Evolutionary conservation across 2,329 filamentous ascomycete genomes (phyloP).

Genomic region (Didymella lethalis): DNA sequence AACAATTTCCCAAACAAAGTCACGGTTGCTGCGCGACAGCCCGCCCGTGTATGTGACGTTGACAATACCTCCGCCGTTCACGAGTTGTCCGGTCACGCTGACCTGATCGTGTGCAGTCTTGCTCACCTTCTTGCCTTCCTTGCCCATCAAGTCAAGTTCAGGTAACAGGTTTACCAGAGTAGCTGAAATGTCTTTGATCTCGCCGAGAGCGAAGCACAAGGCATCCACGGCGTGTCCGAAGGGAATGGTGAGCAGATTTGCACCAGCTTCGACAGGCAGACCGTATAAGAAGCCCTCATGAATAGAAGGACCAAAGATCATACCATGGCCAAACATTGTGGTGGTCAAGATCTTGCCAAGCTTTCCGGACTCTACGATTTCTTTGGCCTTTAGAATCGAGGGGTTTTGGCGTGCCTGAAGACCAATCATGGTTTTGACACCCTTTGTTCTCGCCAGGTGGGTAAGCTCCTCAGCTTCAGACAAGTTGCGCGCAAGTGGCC

Average conservation of each 20-base stretch:
- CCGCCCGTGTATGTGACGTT: conserved; percentile 36
- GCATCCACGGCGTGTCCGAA: conserved; percentile 49
- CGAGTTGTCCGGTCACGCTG: conserved; percentile 33
- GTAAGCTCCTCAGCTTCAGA: conserved; percentile 55
- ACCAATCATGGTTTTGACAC: conserved; percentile 57
- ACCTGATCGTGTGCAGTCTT: conserved; percentile 44
- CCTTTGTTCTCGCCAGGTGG: conserved; percentile 51
- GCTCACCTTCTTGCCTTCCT: conserved; percentile 30
- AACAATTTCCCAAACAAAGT: conserved; percentile 51
- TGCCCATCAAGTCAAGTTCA: conserved; percentile 31
- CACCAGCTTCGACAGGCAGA: conserved; percentile 56
- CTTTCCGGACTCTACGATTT: conserved; percentile 53
- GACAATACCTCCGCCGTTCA: conserved; percentile 36
- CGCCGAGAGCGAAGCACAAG: conserved; percentile 41
- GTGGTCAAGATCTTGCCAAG: conserved; percentile 55
- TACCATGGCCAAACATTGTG: conserved; percentile 39
- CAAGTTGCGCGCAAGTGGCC: conserved; percentile 56
- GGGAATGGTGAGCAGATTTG: conserved; percentile 54
- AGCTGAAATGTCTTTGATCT: conserved; percentile 38
- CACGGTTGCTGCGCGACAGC: conserved; percentile 29
- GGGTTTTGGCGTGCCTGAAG: conserved; percentile 57
- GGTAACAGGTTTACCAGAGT: conserved; percentile 35
- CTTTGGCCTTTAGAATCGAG: conserved; percentile 52
- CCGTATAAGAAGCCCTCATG: conserved; percentile 56
- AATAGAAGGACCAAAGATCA: conserved; percentile 31